Evolutionary conservation across 2,329 filamentous ascomycete genomes (phyloP).

Genomic region (Parafenestella ontariensis): DNA sequence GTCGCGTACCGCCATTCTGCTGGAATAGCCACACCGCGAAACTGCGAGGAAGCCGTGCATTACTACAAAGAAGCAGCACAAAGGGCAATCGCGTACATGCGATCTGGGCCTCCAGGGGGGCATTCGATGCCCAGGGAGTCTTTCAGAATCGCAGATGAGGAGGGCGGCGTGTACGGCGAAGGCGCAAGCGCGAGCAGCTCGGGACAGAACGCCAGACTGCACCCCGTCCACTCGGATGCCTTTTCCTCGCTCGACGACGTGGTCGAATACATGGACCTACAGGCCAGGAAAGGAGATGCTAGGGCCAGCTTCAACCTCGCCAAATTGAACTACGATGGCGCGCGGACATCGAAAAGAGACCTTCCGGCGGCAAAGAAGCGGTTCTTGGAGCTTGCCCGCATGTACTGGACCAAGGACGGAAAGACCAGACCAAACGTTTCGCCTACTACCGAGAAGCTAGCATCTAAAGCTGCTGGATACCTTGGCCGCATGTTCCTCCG

Average conservation of each 20-base stretch:
- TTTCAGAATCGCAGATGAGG: conserved; percentile 86
- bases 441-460: conserved; percentile 75
- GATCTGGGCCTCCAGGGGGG: conserved; percentile 89
- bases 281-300: conserved; percentile 88
- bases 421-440: conserved; percentile 74
- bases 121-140: conserved; percentile 77
- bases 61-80: conserved; percentile 95
- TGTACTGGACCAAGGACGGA: conserved; percentile 85
- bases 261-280: conserved; percentile 89
- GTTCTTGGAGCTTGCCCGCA: conserved; percentile 78
- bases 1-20: conserved; percentile 84
- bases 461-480: conserved; percentile 83
- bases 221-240: conserved; percentile 76
- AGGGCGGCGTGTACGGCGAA: conserved; percentile 92
- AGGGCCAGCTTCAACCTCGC: conserved; percentile 87
- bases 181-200: conserved; percentile 91
- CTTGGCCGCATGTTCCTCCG: conserved; percentile 89
- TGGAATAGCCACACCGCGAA: conserved; percentile 84
- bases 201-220: conserved; percentile 78
- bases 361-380: conserved; percentile 77
- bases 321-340: conserved; percentile 86
- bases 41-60: conserved; percentile 81
- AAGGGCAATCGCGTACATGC: conserved; percentile 87
- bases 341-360: conserved; percentile 75
- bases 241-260: conserved; percentile 92